Evolutionary conservation across 1,284 basidiomycete species (phyloP), one percentile per base, ranked within the genome.

Genomic region (Puccinia brachypodii): DNA sequence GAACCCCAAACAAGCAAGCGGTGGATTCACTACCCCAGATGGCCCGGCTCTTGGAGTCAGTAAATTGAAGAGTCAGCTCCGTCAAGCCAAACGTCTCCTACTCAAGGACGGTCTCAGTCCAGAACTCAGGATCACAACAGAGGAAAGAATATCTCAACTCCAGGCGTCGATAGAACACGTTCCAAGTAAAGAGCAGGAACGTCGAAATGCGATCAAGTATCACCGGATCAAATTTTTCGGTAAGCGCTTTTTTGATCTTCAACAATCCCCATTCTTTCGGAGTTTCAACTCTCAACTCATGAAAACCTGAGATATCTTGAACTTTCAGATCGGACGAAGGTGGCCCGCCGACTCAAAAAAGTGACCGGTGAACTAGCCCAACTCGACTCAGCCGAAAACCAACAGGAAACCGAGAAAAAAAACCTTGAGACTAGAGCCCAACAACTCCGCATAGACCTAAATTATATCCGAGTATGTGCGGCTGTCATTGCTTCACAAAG

Each of bases 1-100:
- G 83, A 93, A 71, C 93, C 92, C 9, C 94, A 91, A 85, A 90
- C 64, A 40, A 44, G 90, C 66, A 93, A 94, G 88, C 89, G 90
- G 83, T 88, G 44, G 28, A 33, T 25, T 13, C 3, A 50, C 28
- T 36, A 47, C 7, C 28, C 3, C 69, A 4, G 73, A 75, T 25
- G 73, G 28, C 6, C 73, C 50, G 9, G 19, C 13, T 25, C 73
- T 58, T 13, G 73, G 73, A 40, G 28, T 75, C 44, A 80, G 68
- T 38, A 80, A 80, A 50, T 19, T 71, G n/a, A 80, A 80, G 69
- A 80, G 78, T 53, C 78, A 62, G 25, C 78, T 80, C n/a, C 78
- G 78, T 58, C 78, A 80, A 73, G 78, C 78, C 38, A 80, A 71
- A 7, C 78, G 78, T 16, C 53, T 80, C 6, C 38, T 80, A 7